A percentile compares a stretch with the other conserved stretches of the same genome.
Evolutionary conservation across 2,329 filamentous ascomycete species (phyloP).

Genomic region (Lecanosticta acicola): DNA sequence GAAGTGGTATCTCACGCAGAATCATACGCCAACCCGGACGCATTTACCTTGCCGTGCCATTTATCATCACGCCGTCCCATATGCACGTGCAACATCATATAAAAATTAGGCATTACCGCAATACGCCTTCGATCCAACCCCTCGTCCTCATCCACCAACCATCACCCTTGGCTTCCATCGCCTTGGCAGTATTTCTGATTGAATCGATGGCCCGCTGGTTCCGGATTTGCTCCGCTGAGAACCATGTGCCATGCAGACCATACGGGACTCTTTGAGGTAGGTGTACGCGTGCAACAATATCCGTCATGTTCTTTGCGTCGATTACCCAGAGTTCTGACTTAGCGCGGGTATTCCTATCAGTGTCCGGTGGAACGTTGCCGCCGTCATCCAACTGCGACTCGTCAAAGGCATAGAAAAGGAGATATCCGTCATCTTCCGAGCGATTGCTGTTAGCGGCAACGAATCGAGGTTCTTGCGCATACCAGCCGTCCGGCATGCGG

Average conservation of each 20-base stretch:
- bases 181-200: slow-evolving; percentile 26
- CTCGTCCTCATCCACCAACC: slow-evolving; percentile 31
- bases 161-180: slow-evolving; percentile 16
- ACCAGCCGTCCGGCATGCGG: slow-evolving; percentile 55
- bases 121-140: slow-evolving; percentile 25
- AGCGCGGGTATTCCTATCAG: slow-evolving; percentile 31
- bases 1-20: too few species aligned
- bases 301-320: slow-evolving; percentile 57
- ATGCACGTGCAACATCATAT: too few species aligned
- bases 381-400: slow-evolving; percentile 52
- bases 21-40: too few species aligned
- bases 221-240: slow-evolving; percentile 48
- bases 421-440: slow-evolving; percentile 60
- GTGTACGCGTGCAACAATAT: slow-evolving; percentile 53
- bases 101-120: too few species aligned
- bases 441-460: slow-evolving; percentile 42
- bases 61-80: too few species aligned
- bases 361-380: slow-evolving; percentile 35
- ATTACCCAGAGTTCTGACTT: slow-evolving; percentile 64
- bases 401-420: slow-evolving; percentile 66
- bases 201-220: slow-evolving; percentile 42
- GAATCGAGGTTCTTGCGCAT: slow-evolving; percentile 63
- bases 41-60: too few species aligned
- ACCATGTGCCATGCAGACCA: slow-evolving; percentile 61
- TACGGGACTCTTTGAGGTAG: slow-evolving; percentile 65